Evolutionary conservation across 2,329 filamentous ascomycete species (phyloP), one percentile per base, ranked within the genome.

Genomic region (Sphaerulina vaccinii): DNA sequence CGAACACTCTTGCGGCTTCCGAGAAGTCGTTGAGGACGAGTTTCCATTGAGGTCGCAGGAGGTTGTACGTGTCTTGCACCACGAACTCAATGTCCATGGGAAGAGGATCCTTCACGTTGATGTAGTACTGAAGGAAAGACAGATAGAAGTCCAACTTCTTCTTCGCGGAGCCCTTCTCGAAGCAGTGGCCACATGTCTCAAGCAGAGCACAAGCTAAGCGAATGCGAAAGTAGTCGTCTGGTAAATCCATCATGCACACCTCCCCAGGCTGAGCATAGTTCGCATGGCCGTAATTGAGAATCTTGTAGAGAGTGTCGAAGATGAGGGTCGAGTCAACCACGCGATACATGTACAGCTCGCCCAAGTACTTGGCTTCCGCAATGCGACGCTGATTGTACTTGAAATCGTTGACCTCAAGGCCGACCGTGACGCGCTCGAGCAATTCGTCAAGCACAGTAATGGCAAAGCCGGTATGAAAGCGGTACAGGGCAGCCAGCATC

Each of bases 121-220:
- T 86, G 71, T 99, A 99, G 70, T 96, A 97, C 77, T 95, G 91
- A 64, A 99, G 90, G 72, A 97, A 97, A 0, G 87, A 92, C 55
- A 99, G 77, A 71, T 97, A 99, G 70, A 96, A 97, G 66, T 99
- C 93, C 8, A 99, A 80, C 73, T 97, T 99, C 77, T 97, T 97
- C 70, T 91, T 95, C 1, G 91, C 88, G 37, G 87, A 84, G 6
- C 95, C 93, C 63, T 92, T 87, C 70, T 93, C 93, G 64, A 96
- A 99, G 74, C 92, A 99, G 70, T 95, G 86, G 49, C 95, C 93
- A 61, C 92, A 97, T 0, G 91, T 96, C 71, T 99, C 95, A 3
- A 99, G 79, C 42, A 99, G 78, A 11, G 87, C 95, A 58, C 90
- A 88, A 23, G 95, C 85, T 29, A 99, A 78, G 9, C 93, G 89